A percentile compares a stretch with the other conserved stretches of the same genome.
These are phyloP conservation scores for Didymella pinodella DNA, from an alignment of 2,329 filamentous ascomycete species.

Conservation along the genomic window DNA sequence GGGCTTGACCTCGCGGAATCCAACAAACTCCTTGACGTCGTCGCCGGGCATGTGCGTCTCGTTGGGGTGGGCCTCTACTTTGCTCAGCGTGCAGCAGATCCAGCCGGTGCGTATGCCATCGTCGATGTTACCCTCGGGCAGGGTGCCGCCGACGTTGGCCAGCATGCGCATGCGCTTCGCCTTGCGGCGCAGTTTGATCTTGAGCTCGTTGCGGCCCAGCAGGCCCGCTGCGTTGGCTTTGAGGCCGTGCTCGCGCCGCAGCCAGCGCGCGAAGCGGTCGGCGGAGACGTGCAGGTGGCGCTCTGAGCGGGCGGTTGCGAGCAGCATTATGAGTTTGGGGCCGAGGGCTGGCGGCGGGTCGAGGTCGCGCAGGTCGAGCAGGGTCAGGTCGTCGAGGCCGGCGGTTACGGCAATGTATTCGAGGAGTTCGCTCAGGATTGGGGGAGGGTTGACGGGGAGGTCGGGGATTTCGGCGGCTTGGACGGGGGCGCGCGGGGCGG, in stretches of 20 bases:
- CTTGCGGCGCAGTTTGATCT: conserved; percentile 82
- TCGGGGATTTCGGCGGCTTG: conserved; percentile 66
- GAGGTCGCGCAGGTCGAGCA: conserved; percentile 83
- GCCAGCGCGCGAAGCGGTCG: conserved; percentile 86
- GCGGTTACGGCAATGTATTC: conserved; percentile 83
- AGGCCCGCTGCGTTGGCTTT: conserved; percentile 84
- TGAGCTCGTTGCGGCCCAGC: conserved; percentile 88
- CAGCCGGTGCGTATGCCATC: conserved; percentile 92
- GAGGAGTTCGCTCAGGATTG: conserved; percentile 74
- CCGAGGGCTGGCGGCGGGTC: conserved; percentile 89
- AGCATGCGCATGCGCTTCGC: conserved; percentile 82
- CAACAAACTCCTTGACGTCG: conserved; percentile 68
- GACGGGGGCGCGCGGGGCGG: conserved; percentile 43
- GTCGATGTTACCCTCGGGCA: conserved; percentile 68
- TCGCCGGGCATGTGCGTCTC: conserved; percentile 43
- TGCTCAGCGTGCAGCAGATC: conserved; percentile 92
- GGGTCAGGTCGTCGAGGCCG: conserved; percentile 79
- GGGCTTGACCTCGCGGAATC: conserved; percentile 71
- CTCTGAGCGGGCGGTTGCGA: conserved; percentile 89
- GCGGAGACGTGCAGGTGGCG: conserved; percentile 92
- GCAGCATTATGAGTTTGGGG: conserved; percentile 87
- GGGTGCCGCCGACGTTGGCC: conserved; percentile 68
- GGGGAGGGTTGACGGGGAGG: conserved; percentile 73
- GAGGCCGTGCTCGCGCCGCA: conserved; percentile 75
- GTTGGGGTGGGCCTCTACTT: conserved; percentile 65